Base-by-base conservation (phyloP, 345 rosid genomes). In the Chamaenerion angustifolium region DNA sequence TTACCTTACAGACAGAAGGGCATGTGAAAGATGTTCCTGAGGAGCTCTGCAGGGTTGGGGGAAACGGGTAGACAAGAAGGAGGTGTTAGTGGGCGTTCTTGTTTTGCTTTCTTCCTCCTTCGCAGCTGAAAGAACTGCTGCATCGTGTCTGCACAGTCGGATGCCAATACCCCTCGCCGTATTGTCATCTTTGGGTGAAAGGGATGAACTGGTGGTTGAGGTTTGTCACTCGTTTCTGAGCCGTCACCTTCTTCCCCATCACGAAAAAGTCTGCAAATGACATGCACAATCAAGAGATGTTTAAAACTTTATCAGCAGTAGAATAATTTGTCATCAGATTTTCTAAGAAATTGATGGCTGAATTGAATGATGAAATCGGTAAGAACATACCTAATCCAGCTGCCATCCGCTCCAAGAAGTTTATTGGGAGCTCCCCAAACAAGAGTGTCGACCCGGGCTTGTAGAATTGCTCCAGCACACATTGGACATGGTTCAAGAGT, bases 381-480 rank as follows among this genome's bases (percentile, higher is more conserved):
- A 18, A 16, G n/a, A 14, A 42, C 64, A 45, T 68, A 77, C 96
- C 95, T 82, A 48, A 92, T 74, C 95, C 96, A 87, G 72, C 96
- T 87, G 46, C 98, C 98, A 58, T 92, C 96, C 41, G 98, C 96
- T 66, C 98, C 98, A 50, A 87, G 89, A 66, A 87, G 96, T 71
- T 78, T 92, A 70, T 92, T 92, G 40, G 98, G 96, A 72, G 98
- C 98, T 69, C 95, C 96, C 98, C 98, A 87, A 18, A 92, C 95
- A 54, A 92, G 81, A 52, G 81, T 77, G 56, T 83, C 70, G 8
- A 92, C 74, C 62, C 96, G 81, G 52, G 95, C 93, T 73, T 87
- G 98, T 68, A 87, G 96, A 57, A 87, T 84, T 57, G 98, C 96
- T 59, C 98, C 98, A 55, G 96, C 98, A 71, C 98, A 92, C 95